Conservation (phyloP, 129 eudicot genomes). For the Saposhnikovia divaricata region DNA sequence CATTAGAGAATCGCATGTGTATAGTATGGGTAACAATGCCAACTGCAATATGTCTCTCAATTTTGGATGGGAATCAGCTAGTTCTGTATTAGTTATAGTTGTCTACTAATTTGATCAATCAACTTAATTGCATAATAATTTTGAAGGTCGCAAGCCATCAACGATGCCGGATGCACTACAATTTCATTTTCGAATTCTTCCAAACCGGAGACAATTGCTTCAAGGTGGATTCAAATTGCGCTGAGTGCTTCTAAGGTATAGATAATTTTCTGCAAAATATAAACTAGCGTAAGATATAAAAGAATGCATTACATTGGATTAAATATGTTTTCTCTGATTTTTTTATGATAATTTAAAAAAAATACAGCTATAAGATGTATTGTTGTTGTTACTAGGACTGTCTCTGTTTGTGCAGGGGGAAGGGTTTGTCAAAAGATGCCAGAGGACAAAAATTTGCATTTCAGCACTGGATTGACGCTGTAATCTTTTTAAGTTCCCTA, state of each 20-base stretch:
- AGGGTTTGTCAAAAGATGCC: conserved; percentile 52
- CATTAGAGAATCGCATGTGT: too few species aligned
- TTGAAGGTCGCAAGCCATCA: conserved; percentile 50
- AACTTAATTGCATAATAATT: not conserved
- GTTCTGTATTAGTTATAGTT: too few species aligned
- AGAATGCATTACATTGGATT: too few species aligned
- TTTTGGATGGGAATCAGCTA: too few species aligned
- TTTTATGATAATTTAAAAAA: too few species aligned
- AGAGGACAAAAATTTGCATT: conserved; percentile 71
- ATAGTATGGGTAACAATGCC: too few species aligned
- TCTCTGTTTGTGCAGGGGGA: conserved; percentile 28
- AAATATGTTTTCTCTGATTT: not conserved
- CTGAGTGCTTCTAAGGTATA: conserved; percentile 47
- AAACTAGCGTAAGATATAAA: too few species aligned
- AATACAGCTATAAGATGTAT: too few species aligned
- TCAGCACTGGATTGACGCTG: conserved; percentile 91
- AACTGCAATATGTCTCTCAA: too few species aligned
- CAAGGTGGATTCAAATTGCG: conserved; percentile 38
- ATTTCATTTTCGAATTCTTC: conserved; percentile 31
- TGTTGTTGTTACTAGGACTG: too few species aligned
- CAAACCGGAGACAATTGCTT: conserved; percentile 30
- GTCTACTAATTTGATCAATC: too few species aligned
- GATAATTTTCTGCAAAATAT: not conserved
- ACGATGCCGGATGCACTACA: conserved; percentile 31
- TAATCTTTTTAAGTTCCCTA: conserved; percentile 11